Conservation (phyloP, 177 flowering plant genomes). For the Telopea speciosissima region DNA sequence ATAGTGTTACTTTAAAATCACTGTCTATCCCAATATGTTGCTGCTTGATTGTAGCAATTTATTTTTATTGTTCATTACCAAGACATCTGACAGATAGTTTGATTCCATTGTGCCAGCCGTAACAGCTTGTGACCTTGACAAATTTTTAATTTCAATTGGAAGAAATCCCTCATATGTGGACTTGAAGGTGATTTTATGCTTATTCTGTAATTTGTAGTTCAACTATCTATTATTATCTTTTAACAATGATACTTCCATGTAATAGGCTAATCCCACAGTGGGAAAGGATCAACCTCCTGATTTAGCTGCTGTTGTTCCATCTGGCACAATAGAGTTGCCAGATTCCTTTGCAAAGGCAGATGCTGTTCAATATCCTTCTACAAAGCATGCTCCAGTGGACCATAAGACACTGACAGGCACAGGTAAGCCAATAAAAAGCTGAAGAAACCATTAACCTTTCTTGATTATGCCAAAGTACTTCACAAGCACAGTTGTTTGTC, state of each 20-base stretch:
- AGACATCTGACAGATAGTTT: background rate
- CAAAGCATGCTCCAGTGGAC: slow-evolving; percentile 21
- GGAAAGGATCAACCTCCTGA: slow-evolving; percentile 99
- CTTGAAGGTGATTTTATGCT: slow-evolving; percentile 51
- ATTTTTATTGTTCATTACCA: background rate
- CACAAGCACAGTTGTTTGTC: background rate
- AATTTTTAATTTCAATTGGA: slow-evolving; percentile 77
- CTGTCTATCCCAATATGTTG: too few relatives aligned
- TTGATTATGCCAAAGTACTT: background rate
- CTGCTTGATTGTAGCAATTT: background rate
- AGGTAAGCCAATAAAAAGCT: slow-evolving; percentile 35
- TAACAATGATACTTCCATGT: slow-evolving; percentile 14
- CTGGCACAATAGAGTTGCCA: slow-evolving; percentile 34
- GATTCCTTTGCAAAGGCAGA: slow-evolving; percentile 30
- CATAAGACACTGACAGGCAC: slow-evolving; percentile 25
- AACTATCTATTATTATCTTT: slow-evolving; percentile 2
- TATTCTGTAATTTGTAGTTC: background rate
- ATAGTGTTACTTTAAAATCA: too few relatives aligned
- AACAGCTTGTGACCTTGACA: slow-evolving; percentile 59
- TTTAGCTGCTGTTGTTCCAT: slow-evolving; percentile 77
- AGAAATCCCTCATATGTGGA: slow-evolving; percentile 76
- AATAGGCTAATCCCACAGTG: slow-evolving; percentile 73
- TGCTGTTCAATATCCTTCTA: slow-evolving; percentile 23
- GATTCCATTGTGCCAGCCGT: slow-evolving; percentile 43
- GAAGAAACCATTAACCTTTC: background rate